Conservation (phyloP, 306 rosid species). For the Lathyrus tuberosus region DNA sequence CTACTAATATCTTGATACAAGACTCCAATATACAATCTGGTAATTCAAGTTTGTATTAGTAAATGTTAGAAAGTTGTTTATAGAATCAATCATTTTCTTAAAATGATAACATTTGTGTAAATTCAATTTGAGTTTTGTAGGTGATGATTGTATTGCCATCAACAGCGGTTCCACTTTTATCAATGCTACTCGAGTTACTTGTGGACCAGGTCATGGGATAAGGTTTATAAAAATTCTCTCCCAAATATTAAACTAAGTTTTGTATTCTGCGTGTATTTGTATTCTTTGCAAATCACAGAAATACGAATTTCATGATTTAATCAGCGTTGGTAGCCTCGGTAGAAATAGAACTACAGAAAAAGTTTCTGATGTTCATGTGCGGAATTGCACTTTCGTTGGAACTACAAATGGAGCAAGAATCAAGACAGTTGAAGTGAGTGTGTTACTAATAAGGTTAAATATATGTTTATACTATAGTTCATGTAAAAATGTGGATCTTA, state of each 20-base stretch:
- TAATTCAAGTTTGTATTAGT: constrained; percentile 11
- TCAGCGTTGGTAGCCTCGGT: constrained; percentile 57
- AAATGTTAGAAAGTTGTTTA: neutral
- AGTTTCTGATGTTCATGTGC: constrained; percentile 45
- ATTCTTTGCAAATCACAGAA: neutral
- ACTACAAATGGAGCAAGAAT: constrained; percentile 55
- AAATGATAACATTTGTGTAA: neutral
- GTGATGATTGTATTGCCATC: constrained; percentile 57
- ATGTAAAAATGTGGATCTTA: neutral
- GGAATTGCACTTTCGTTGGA: constrained; percentile 32
- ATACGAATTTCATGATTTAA: neutral
- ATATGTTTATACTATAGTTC: neutral
- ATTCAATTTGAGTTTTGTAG: neutral
- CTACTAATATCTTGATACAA: constrained; percentile 32
- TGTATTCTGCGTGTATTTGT: neutral
- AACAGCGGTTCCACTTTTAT: constrained; percentile 33
- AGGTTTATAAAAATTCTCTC: constrained; percentile 36
- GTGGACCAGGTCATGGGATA: constrained; percentile 62
- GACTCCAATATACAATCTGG: constrained; percentile 40
- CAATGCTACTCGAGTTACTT: constrained; percentile 39
- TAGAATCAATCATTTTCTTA: neutral
- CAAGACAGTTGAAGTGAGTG: constrained; percentile 44
- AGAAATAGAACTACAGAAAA: neutral
- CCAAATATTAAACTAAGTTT: neutral
- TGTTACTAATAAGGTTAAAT: neutral